These are phyloP conservation scores for Stephania cephalantha DNA, from an alignment of 164 flowering plant species.

Conservation along the genomic window DNA sequence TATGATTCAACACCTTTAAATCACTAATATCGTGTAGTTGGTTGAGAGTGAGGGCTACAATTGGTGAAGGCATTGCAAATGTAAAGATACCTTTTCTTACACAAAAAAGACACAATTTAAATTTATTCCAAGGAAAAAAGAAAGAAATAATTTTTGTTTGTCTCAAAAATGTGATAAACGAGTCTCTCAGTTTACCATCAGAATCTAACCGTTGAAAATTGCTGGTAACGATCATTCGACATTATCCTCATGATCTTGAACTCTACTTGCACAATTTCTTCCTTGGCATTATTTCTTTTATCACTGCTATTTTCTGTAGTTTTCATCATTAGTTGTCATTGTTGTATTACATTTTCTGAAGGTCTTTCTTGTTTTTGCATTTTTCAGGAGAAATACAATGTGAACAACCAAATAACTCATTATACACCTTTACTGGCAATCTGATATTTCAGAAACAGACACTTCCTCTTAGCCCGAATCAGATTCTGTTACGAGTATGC, in stretches of 20 bases:
- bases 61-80: background rate
- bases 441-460: conserved; percentile 78
- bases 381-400: conserved; percentile 85
- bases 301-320: background rate
- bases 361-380: conserved; percentile 23
- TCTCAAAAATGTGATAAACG: background rate
- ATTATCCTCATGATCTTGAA: background rate
- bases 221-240: background rate
- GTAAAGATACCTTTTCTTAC: background rate
- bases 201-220: background rate
- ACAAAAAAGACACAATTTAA: too few species aligned
- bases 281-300: background rate
- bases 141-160: background rate
- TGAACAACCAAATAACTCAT: conserved; percentile 94
- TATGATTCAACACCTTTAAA: background rate
- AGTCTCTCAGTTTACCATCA: background rate
- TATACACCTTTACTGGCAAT: conserved; percentile 95
- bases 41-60: background rate
- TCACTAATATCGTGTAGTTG: background rate
- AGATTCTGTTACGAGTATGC: conserved; percentile 75
- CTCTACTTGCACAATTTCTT: background rate
- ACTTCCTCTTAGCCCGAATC: conserved; percentile 84
- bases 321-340: background rate
- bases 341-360: background rate
- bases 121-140: too few species aligned